Evolutionary conservation across 371 early-diverging fungal genomes (phyloP), one percentile per base, ranked within the genome.

Genomic region (Batkoa obscura): DNA sequence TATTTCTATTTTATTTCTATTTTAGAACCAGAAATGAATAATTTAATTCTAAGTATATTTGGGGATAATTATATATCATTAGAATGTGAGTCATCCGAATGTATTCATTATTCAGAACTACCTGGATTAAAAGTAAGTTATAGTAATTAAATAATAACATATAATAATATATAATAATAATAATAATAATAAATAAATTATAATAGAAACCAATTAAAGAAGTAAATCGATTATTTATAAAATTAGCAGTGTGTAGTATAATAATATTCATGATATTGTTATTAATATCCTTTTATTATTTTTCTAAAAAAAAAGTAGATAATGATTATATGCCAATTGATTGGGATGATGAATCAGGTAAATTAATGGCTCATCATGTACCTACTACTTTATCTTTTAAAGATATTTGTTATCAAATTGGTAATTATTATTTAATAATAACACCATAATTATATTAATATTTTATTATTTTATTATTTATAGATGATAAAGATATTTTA

Each of bases 51-150:
- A 2, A 64, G 69, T 1, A 69, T 86, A 6, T 82, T 86, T 68
- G 88, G 86, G 31, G 86, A 88, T 53, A 73, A 74, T 13, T 76
- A 77, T 2, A 86, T 88, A 58, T 76, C 73, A 30, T 65, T 88
- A 55, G 57, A 60, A n/a, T 88, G 88, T 60, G 62, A 64, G 17
- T 75, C 77, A 15, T 86, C 86, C 43, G 90, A 91, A 64, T 94
- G 91, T 62, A 57, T 90, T 36, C 89, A 90, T 65, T 84, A 84
- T 57, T 80, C 83, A 3, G 82, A 87, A 69, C 78, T 90, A 0
- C 94, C 94, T 5, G 88, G 85, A 12, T 87, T 45, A 15, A 23
- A 45, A 23, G 45, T 45, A 45, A 4, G 39, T 8, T n/a, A n/a
- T n/a, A n/a, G n/a, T n/a, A n/a, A n/a, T n/a, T n/a, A n/a, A n/a